These are phyloP conservation scores for Ustilago trichophora DNA, from an alignment of 1,284 basidiomycete species.

Conservation along the genomic window DNA sequence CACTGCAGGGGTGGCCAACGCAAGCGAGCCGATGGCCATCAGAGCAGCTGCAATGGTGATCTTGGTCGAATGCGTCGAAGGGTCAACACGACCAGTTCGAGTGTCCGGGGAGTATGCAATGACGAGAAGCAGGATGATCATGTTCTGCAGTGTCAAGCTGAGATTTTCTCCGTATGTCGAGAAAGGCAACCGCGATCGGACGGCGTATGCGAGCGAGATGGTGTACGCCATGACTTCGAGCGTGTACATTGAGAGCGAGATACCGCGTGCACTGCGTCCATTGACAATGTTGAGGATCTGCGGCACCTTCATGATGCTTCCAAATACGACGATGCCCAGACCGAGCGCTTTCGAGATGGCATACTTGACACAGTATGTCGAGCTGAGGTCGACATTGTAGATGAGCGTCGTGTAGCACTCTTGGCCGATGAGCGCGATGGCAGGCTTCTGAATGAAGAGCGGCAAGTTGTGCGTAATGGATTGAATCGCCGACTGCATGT, in stretches of 20 bases:
- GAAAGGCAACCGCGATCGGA: constrained; percentile 84
- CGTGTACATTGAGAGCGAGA: constrained; percentile 72
- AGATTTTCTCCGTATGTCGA: constrained; percentile 81
- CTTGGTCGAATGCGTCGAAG: constrained; percentile 42
- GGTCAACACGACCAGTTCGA: constrained; percentile 27
- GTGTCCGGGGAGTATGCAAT: constrained; percentile 55
- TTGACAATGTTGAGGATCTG: constrained; percentile 74
- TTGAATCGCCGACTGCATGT: constrained; percentile 68
- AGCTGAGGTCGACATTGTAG: constrained; percentile 84
- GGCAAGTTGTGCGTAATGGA: constrained; percentile 73
- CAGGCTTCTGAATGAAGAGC: constrained; percentile 81
- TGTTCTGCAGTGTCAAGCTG: constrained; percentile 65
- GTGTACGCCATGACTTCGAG: constrained; percentile 83
- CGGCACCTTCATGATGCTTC: constrained; percentile 93
- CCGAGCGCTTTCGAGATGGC: constrained; percentile 91
- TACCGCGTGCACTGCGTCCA: constrained; percentile 79
- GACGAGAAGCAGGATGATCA: constrained; percentile 63
- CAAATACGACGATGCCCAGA: constrained; percentile 89
- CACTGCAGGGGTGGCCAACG: constrained; percentile 51
- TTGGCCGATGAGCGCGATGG: constrained; percentile 79
- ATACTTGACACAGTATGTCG: constrained; percentile 86
- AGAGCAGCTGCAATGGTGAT: constrained; percentile 74
- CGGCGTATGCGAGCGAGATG: constrained; percentile 82
- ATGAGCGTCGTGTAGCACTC: constrained; percentile 90
- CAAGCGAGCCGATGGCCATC: constrained; percentile 83